phyloP scores from a whole-genome alignment of 164 flowering plant genomes.

The grape (Vitis vinifera) region ASM3070453v1 NC_081822.1:10771501-10772000 shows the following conservation, averaged over 20 bases:
- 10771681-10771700: slow-evolving; percentile 31
- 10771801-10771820: slow-evolving; percentile 73
- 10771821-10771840: slow-evolving; percentile 73
- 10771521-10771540: too few relatives aligned
- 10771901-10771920: slow-evolving; percentile 67
- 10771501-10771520: too few relatives aligned
- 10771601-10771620: too few relatives aligned
- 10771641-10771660: too few relatives aligned
- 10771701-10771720: slow-evolving; percentile 65
- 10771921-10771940: slow-evolving; percentile 57
- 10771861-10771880: slow-evolving; percentile 69
- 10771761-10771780: slow-evolving; percentile 74
- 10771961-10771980: slow-evolving; percentile 79
- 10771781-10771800: slow-evolving; percentile 62
- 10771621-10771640: too few relatives aligned
- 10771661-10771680: neutral
- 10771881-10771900: slow-evolving; percentile 68
- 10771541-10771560: too few relatives aligned
- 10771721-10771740: slow-evolving; percentile 68
- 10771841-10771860: slow-evolving; percentile 58
- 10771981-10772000: slow-evolving; percentile 64
- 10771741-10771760: slow-evolving; percentile 67
- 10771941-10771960: slow-evolving; percentile 60
- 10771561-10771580: too few relatives aligned
- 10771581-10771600: too few relatives aligned